Evolutionary conservation across 2,329 filamentous ascomycete genomes (phyloP).

Genomic region (Dactylellina sp.): DNA sequence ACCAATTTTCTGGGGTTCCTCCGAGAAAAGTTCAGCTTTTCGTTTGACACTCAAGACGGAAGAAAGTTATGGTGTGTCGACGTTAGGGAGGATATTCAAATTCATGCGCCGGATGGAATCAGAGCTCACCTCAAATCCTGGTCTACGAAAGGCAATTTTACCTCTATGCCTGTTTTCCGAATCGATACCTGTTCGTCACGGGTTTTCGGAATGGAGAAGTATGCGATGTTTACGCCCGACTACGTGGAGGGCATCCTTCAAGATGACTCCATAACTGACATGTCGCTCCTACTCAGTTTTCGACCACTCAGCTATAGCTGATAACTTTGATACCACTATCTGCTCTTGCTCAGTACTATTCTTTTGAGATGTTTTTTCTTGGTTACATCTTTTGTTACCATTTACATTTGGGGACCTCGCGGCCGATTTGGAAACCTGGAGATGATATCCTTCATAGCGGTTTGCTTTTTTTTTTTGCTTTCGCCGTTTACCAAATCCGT

Average conservation of each 20-base stretch:
- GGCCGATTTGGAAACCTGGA: constrained; percentile 41
- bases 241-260: constrained; percentile 40
- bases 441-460: constrained; percentile 46
- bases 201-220: constrained; percentile 46
- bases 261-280: constrained; percentile 32
- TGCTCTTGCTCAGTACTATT: neutral
- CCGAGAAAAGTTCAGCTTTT: constrained; percentile 30
- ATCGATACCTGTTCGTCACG: constrained; percentile 39
- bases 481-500: constrained; percentile 44
- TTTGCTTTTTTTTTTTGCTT: constrained; percentile 25
- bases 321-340: constrained; percentile 2
- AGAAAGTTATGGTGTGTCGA: constrained; percentile 42
- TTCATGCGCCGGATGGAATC: constrained; percentile 17
- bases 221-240: constrained; percentile 45
- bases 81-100: constrained; percentile 40
- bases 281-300: constrained; percentile 28
- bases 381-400: constrained; percentile 2
- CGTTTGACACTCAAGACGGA: constrained; percentile 21
- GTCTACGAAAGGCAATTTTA: constrained; percentile 46
- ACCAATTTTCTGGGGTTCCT: constrained; percentile 29
- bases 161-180: constrained; percentile 34
- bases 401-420: constrained; percentile 52
- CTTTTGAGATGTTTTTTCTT: constrained; percentile 2
- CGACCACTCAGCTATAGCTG: constrained; percentile 13
- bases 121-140: constrained; percentile 39